Evolutionary conservation across 2,329 filamentous ascomycete species (phyloP).

Genomic region (Monilinia laxa): DNA sequence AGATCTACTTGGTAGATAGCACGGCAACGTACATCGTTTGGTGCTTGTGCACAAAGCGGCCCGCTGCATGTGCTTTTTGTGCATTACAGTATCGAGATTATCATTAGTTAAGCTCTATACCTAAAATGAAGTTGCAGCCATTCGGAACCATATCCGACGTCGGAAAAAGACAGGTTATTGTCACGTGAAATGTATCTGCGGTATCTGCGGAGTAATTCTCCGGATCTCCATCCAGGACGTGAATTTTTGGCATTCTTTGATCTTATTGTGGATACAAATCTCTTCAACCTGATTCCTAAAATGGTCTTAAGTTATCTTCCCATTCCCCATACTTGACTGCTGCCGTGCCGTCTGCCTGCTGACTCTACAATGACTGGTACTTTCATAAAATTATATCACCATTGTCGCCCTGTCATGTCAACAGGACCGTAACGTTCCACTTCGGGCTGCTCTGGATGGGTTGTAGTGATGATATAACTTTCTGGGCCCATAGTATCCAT

Average conservation of each 20-base stretch:
- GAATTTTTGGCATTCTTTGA: neutral
- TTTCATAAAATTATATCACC: neutral
- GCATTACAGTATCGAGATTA: no score
- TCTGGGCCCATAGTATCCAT: neutral
- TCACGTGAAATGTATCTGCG: constrained; percentile 1
- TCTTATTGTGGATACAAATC: neutral
- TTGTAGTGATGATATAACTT: neutral
- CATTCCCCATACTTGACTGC: neutral
- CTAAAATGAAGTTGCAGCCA: neutral
- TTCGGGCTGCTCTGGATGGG: no score
- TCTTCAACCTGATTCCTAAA: neutral
- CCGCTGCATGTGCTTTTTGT: constrained; percentile 7
- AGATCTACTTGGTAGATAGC: neutral
- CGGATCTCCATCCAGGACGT: neutral
- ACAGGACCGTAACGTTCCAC: neutral
- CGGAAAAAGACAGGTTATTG: neutral
- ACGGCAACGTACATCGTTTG: constrained; percentile 2
- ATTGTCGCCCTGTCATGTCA: neutral
- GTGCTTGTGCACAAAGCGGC: constrained; percentile 15
- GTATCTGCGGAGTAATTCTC: neutral
- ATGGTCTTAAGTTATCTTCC: neutral
- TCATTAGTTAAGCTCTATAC: neutral
- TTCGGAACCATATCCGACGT: neutral
- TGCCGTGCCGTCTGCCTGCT: neutral
- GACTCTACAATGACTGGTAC: neutral